Percentiles rank a stretch among this genome's conserved stretches.
These are phyloP conservation scores for Sugiyamaella neomexicana DNA, from an alignment of 1,139 yeast species.

Conservation along the genomic window DNA sequence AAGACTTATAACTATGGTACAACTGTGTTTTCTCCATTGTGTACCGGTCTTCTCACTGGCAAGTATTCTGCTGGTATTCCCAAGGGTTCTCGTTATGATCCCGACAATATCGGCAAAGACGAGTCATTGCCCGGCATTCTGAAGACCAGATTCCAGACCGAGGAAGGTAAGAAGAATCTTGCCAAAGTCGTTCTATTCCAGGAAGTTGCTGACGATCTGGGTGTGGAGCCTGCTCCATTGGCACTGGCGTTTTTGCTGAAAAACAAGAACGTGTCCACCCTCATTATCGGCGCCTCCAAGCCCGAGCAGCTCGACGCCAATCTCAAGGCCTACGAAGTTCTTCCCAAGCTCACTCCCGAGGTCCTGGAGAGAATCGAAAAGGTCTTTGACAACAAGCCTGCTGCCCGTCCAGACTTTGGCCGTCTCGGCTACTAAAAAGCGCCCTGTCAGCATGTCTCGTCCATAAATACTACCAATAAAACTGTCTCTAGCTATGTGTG, in stretches of 20 bases:
- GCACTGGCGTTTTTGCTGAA: slow-evolving; percentile 39
- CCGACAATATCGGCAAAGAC: slow-evolving; percentile 16
- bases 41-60: slow-evolving; percentile 40
- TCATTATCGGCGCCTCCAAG: slow-evolving; percentile 41
- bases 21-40: slow-evolving; percentile 40
- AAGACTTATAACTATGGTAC: slow-evolving; percentile 39
- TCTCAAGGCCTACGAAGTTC: slow-evolving; percentile 38
- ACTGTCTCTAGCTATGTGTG: too few relatives aligned
- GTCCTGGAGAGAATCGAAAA: slow-evolving; percentile 37
- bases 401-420: slow-evolving; percentile 25
- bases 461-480: too few relatives aligned
- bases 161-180: slow-evolving; percentile 33
- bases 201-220: slow-evolving; percentile 35
- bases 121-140: slow-evolving; percentile 24
- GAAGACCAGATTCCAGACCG: slow-evolving; percentile 25
- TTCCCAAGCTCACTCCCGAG: slow-evolving; percentile 37
- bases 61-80: slow-evolving; percentile 37
- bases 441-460: too few relatives aligned
- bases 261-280: slow-evolving; percentile 38
- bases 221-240: slow-evolving; percentile 35
- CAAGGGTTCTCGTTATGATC: slow-evolving; percentile 31
- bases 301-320: slow-evolving; percentile 40
- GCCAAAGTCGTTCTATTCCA: slow-evolving; percentile 32
- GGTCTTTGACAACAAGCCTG: slow-evolving; percentile 37
- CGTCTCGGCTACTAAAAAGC: slow-evolving; percentile 10